These are phyloP conservation scores for Ilex paraguariensis DNA, from an alignment of 305 asterid species.

Conservation along the genomic window DNA sequence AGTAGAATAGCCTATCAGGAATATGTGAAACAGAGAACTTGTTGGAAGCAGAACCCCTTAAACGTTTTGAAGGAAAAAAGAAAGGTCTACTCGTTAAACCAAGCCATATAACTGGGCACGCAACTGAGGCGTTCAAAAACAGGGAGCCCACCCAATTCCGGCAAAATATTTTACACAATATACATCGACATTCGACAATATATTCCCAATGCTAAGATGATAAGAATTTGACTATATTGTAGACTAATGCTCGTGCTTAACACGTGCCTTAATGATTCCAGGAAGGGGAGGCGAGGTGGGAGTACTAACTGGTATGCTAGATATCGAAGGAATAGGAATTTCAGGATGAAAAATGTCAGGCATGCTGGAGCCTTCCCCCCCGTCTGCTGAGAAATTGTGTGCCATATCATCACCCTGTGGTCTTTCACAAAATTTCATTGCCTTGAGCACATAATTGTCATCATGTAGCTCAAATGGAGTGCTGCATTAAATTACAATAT, in stretches of 20 bases:
- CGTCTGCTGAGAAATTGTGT: slow-evolving; percentile 24
- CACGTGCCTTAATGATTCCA: slow-evolving; percentile 31
- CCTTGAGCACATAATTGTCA: slow-evolving; percentile 84
- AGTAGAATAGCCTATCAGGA: too few species aligned
- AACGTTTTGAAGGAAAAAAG: not conserved
- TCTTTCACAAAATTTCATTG: slow-evolving; percentile 68
- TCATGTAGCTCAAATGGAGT: slow-evolving; percentile 97
- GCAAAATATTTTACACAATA: not conserved
- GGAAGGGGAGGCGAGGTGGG: slow-evolving; percentile 73
- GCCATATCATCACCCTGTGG: slow-evolving; percentile 26
- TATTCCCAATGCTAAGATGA: not conserved
- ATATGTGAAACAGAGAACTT: too few species aligned
- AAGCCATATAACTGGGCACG: not conserved
- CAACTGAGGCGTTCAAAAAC: not conserved
- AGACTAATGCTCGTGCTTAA: slow-evolving; percentile 60
- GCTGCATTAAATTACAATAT: slow-evolving; percentile 37
- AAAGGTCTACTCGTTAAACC: not conserved
- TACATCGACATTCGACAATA: not conserved
- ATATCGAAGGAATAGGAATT: slow-evolving; percentile 30
- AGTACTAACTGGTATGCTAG: slow-evolving; percentile 36
- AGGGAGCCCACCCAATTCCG: not conserved
- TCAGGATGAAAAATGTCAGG: slow-evolving; percentile 38
- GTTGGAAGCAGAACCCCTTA: not conserved
- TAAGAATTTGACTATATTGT: not conserved
- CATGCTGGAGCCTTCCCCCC: slow-evolving; percentile 68